Percentiles rank a stretch among this genome's conserved stretches.
Evolutionary conservation across 495 filamentous ascomycete species (phyloP).

Genomic region (Terfezia claveryi): DNA sequence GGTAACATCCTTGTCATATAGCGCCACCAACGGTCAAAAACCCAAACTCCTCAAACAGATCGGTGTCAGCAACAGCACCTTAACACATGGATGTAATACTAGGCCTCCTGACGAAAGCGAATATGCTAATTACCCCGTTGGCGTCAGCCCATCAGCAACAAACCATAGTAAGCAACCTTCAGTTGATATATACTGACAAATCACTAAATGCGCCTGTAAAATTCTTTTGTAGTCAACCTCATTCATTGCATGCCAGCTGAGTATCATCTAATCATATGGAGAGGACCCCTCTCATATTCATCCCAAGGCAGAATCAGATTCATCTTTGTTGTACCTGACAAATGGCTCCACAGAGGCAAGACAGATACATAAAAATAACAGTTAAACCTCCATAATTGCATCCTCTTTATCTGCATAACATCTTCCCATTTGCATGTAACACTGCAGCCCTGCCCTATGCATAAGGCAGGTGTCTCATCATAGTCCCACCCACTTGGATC

Average conservation of each 20-base stretch:
- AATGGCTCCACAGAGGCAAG: no score
- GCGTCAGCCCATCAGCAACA: slow-evolving; percentile 79
- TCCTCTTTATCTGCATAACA: no score
- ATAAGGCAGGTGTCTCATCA: no score
- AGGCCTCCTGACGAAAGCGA: slow-evolving; percentile 73
- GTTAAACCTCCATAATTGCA: no score
- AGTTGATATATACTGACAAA: slow-evolving; percentile 67
- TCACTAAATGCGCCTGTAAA: slow-evolving; percentile 68
- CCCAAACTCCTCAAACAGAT: slow-evolving; percentile 82
- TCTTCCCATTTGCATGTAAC: no score
- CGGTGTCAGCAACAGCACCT: slow-evolving; percentile 68
- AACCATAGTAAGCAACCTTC: slow-evolving; percentile 69
- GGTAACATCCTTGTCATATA: slow-evolving; percentile 65
- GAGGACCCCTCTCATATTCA: no score
- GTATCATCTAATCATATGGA: no score
- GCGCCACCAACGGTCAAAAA: slow-evolving; percentile 77
- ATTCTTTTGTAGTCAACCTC: slow-evolving; percentile 85
- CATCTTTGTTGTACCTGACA: no score
- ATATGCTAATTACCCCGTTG: slow-evolving; percentile 89
- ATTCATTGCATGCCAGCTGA: slow-evolving; percentile 56
- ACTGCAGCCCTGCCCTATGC: no score
- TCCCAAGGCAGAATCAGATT: no score
- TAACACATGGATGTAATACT: slow-evolving; percentile 84
- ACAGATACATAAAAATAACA: no score
- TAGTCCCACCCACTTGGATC: no score